phyloP scores from a whole-genome alignment of 2,329 filamentous ascomycete species.

The Tolypocladium pustulatum region DNA sequence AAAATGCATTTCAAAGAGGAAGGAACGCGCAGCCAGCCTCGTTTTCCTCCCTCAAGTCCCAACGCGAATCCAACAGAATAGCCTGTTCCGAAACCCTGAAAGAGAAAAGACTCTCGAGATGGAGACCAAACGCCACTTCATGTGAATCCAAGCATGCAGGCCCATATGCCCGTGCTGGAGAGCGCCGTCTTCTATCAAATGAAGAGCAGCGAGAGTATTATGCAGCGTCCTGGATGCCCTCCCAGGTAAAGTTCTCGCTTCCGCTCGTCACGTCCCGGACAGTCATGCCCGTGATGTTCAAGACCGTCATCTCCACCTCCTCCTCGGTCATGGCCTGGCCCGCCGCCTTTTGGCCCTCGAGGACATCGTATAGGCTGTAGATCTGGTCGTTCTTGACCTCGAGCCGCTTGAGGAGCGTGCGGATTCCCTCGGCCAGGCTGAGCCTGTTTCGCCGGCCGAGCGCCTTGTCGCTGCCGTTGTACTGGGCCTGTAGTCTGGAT shows the following conservation, averaged over 20 bases:
- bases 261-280: constrained; percentile 26
- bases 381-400: constrained; percentile 71
- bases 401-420: constrained; percentile 49
- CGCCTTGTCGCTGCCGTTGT: constrained; percentile 57
- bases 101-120: neutral
- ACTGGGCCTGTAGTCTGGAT: constrained; percentile 47
- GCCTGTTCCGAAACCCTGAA: neutral
- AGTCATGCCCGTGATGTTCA: constrained; percentile 39
- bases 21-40: neutral
- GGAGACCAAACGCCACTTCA: neutral
- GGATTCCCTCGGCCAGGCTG: constrained; percentile 48
- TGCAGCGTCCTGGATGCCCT: constrained; percentile 23
- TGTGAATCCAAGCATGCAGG: neutral
- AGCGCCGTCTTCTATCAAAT: neutral
- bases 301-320: constrained; percentile 54
- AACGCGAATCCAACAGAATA: neutral
- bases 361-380: constrained; percentile 72
- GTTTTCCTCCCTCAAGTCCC: neutral
- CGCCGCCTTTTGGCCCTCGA: constrained; percentile 65
- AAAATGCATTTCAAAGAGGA: neutral
- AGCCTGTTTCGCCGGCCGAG: constrained; percentile 55
- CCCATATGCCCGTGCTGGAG: neutral
- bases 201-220: neutral
- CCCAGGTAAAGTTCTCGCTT: constrained; percentile 30
- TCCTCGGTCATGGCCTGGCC: constrained; percentile 53